These are phyloP conservation scores for Discostella stelligera DNA, from an alignment of 352 stramenopile genomes.

Conservation along the genomic window DNA sequence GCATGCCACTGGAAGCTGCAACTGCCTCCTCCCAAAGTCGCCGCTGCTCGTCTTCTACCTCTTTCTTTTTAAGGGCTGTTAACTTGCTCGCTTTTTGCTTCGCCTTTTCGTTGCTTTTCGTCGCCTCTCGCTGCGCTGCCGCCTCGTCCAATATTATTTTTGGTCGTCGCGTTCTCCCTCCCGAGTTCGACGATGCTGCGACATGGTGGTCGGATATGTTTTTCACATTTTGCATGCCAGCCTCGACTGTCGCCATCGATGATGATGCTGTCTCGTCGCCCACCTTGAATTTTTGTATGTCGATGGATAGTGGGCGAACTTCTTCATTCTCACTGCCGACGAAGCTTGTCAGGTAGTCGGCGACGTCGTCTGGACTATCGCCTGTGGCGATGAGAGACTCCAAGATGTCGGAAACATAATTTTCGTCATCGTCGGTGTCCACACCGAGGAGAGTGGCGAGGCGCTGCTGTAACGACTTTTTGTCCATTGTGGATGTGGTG, in stretches of 20 bases:
- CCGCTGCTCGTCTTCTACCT: slow-evolving; percentile 14
- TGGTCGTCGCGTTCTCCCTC: not conserved
- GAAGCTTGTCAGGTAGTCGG: slow-evolving; percentile 37
- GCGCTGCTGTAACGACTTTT: slow-evolving; percentile 17
- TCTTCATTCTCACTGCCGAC: slow-evolving; percentile 7
- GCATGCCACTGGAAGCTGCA: not conserved
- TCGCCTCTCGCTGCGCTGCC: slow-evolving; percentile 20
- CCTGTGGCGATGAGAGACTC: slow-evolving; percentile 39
- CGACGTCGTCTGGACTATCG: slow-evolving; percentile 27
- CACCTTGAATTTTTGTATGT: slow-evolving; percentile 26
- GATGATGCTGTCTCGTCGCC: slow-evolving; percentile 10
- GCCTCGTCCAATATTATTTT: slow-evolving; percentile 28
- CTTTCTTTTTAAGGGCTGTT: slow-evolving; percentile 10
- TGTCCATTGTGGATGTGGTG: not conserved
- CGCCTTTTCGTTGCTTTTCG: slow-evolving; percentile 20
- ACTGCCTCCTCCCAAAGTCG: not conserved
- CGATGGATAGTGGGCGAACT: slow-evolving; percentile 17
- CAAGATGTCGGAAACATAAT: slow-evolving; percentile 43
- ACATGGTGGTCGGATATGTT: not conserved
- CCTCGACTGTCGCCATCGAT: not conserved
- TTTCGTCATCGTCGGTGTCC: slow-evolving; percentile 20
- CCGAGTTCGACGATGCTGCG: not conserved
- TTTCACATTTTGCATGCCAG: not conserved
- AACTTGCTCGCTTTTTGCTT: slow-evolving; percentile 19
- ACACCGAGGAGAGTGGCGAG: slow-evolving; percentile 32